These are phyloP conservation scores for Phaeomoniella chlamydospora DNA, from an alignment of 2,329 filamentous ascomycete genomes.

Conservation along the genomic window DNA sequence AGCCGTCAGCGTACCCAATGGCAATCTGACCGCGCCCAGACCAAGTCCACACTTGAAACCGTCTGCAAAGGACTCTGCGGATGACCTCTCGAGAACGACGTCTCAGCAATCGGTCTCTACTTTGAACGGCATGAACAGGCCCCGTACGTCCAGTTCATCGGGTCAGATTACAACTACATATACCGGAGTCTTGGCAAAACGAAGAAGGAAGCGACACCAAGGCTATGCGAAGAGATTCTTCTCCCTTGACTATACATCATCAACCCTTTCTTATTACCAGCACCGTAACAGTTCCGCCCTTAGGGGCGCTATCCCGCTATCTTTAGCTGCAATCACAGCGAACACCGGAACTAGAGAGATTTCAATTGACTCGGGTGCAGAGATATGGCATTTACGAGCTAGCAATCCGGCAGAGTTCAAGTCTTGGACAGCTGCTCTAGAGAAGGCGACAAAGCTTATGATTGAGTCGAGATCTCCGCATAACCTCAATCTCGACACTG, in stretches of 20 bases:
- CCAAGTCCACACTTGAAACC: slow-evolving; percentile 25
- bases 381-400: slow-evolving; percentile 89
- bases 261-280: slow-evolving; percentile 91
- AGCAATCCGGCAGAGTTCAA: slow-evolving; percentile 71
- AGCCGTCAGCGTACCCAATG: slow-evolving; percentile 25
- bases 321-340: slow-evolving; percentile 77
- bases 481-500: slow-evolving; percentile 16
- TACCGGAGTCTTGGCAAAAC: slow-evolving; percentile 75
- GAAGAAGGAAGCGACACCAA: slow-evolving; percentile 83
- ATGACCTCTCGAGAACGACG: slow-evolving; percentile 18
- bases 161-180: slow-evolving; percentile 44
- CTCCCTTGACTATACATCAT: slow-evolving; percentile 86
- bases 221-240: slow-evolving; percentile 90
- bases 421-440: slow-evolving; percentile 74
- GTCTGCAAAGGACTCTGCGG: slow-evolving; percentile 31
- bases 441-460: slow-evolving; percentile 55
- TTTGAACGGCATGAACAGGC: neutral
- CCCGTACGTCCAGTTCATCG: neutral
- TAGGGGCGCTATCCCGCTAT: slow-evolving; percentile 81
- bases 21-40: neutral
- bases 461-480: slow-evolving; percentile 15
- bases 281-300: slow-evolving; percentile 86
- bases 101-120: neutral
- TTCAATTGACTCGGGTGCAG: slow-evolving; percentile 89
- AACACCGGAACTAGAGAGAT: slow-evolving; percentile 84